Evolutionary conservation across 495 filamentous ascomycete genomes (phyloP), one percentile per base, ranked within the genome.

Genomic region (Tuber microsphaerosporum): DNA sequence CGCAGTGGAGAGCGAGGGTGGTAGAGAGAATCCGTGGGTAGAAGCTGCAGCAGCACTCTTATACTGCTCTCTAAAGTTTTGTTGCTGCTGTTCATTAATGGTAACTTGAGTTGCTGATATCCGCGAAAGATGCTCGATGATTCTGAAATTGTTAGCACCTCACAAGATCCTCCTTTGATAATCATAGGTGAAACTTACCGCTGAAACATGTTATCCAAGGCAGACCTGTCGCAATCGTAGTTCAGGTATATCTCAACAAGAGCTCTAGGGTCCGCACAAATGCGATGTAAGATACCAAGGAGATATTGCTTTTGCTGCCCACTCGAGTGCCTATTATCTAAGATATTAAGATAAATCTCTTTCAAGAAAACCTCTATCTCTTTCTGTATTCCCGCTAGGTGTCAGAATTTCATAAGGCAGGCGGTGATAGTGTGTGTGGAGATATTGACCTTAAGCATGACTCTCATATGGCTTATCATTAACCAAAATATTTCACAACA

Each of bases 401-500:
- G 74, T 26, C 37, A 45, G 34, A 22, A 41, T 9, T 46, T 22
- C 20, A 71, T 45, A 31, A 31, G 51, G 46, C 22, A 45, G 19
- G 65, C 9, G 41, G 20, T 17, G 65, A 45, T 26, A 75, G 65
- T 37, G 45, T 20, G 22, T 20, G 48, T 41, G 56, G 61, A 37
- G 19, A 34, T 14, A 81, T 86, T 76, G 72, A 92, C 91, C 90
- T 98, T 99, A 84, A 98, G 91, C 83, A 93, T 91, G 0, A 94
- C 91, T 77, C 96, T 89, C 90, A 98, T 93, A 84, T 94, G 88
- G 82, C 94, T 96, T 8, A 97, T 84, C 90, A 97, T 97, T 75
- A 97, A 84, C 94, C 93, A 97, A 84, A 99, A 98, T 8, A 98
- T 97, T 84, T 98, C 96, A 80, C 94, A 97, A 84, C 92, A 93